These are phyloP conservation scores for Rhizophagus sp. DNA, from an alignment of 192 early-diverging fungal species.

Conservation along the genomic window DNA sequence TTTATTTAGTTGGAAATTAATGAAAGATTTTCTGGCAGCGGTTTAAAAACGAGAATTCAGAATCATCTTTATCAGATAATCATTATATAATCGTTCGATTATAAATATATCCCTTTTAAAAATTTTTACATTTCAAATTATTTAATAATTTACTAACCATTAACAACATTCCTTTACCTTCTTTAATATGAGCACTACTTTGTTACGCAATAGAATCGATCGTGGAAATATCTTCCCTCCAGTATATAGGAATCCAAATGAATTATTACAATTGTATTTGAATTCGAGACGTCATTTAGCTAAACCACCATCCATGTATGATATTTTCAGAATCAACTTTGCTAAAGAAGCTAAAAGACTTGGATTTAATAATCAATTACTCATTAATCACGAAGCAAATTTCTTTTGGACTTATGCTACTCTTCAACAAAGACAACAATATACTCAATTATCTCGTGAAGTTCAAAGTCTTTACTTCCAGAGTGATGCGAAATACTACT, in stretches of 20 bases:
- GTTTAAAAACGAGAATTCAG: no score
- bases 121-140: no score
- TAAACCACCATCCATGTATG: background rate
- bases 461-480: background rate
- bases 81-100: no score
- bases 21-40: no score
- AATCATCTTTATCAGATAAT: no score
- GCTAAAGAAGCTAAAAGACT: background rate
- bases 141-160: no score
- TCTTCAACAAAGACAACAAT: background rate
- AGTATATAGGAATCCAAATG: background rate
- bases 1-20: no score
- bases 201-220: background rate
- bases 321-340: background rate
- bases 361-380: background rate
- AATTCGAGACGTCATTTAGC: background rate
- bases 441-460: background rate
- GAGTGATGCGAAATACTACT: background rate
- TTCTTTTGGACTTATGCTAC: background rate
- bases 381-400: background rate
- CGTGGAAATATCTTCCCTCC: background rate
- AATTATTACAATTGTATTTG: background rate
- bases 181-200: no score
- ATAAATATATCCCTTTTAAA: no score
- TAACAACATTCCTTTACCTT: no score